These are phyloP conservation scores for Lactarius trivialis DNA, from an alignment of 768 basidiomycete species.

Conservation along the genomic window DNA sequence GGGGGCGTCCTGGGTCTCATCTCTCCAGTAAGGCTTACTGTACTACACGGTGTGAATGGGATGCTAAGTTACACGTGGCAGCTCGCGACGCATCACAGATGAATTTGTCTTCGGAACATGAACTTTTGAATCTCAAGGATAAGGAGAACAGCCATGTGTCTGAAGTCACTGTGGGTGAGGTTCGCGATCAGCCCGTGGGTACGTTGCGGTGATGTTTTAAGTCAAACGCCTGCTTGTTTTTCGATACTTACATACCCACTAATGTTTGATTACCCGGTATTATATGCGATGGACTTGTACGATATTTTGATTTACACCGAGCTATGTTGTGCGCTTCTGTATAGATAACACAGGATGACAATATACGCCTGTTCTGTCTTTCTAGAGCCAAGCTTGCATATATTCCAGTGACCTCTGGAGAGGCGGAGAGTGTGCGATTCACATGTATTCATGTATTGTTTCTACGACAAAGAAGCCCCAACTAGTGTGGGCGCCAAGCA, in stretches of 20 bases:
- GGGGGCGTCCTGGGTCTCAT: neutral
- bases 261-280: neutral
- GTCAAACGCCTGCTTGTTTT: neutral
- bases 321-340: neutral
- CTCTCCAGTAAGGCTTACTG: neutral
- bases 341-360: neutral
- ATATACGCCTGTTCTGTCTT: neutral
- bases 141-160: neutral
- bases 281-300: neutral
- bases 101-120: neutral
- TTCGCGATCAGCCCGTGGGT: neutral
- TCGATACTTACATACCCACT: neutral
- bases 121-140: neutral
- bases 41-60: neutral
- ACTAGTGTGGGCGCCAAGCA: constrained; percentile 75
- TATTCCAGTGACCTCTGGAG: neutral
- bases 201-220: neutral
- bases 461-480: constrained; percentile 78
- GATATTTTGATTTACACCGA: neutral
- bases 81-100: neutral
- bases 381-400: neutral
- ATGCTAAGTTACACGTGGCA: neutral
- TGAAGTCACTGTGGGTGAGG: neutral
- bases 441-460: neutral
- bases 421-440: neutral